Conservation (phyloP, 352 stramenopile species). For the Globisporangium iwayamae region DNA sequence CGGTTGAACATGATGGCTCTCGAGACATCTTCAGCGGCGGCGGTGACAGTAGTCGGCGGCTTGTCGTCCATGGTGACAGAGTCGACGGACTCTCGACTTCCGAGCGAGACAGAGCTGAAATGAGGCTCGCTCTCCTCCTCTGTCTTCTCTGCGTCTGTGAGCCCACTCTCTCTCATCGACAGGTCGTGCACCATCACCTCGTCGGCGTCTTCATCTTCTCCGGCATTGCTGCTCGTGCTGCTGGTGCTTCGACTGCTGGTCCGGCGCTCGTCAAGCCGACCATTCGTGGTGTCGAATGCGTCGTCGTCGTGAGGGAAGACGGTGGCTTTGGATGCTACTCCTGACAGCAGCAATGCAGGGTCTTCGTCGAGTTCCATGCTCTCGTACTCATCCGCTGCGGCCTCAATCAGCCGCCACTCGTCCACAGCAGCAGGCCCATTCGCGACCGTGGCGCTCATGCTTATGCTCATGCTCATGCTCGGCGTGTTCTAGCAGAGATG, state of each 20-base stretch:
- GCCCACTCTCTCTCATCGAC: neutral
- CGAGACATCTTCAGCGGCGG: neutral
- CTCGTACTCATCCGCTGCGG: constrained; percentile 8
- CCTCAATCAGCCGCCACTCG: constrained; percentile 9
- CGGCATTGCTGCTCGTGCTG: constrained; percentile 2
- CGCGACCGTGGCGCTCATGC: neutral
- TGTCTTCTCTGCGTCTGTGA: neutral
- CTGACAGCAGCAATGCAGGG: neutral
- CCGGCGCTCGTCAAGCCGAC: neutral
- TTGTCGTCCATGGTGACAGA: neutral
- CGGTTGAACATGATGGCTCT: constrained; percentile 9
- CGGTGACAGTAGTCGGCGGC: neutral
- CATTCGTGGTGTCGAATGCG: neutral
- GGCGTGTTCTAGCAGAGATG: neutral
- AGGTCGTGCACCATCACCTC: neutral
- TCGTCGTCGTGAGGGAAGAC: neutral
- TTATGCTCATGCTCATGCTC: neutral
- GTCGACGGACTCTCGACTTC: neutral
- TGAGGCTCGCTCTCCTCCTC: neutral
- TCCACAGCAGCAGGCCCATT: neutral
- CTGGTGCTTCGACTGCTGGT: neutral
- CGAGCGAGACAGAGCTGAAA: constrained; percentile 9
- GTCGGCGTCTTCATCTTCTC: neutral
- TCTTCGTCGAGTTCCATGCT: neutral
- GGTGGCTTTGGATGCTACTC: neutral